Evolutionary conservation across 2,329 filamentous ascomycete species (phyloP), one percentile per base, ranked within the genome.

Genomic region (Monosporascus sp.): DNA sequence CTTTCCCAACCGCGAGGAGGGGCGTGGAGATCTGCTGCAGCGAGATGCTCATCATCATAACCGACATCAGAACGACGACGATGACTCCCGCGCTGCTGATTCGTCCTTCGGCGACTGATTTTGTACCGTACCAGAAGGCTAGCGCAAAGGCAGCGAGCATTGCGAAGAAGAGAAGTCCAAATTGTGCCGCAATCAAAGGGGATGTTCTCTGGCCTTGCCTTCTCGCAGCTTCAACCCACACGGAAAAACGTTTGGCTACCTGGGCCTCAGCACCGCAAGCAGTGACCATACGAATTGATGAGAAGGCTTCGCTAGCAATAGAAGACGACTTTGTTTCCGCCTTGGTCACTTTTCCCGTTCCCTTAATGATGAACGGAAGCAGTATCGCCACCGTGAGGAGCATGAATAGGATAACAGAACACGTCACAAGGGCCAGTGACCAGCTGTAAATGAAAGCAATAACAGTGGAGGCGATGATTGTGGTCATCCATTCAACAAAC

Each of bases 71-170:
- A 0, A 82, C 78, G 22, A 83, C 74, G 25, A 84, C 69, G 49
- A 87, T 75, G 7, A 76, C 78, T 44, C 80, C 75, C 11, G 83
- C 70, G 53, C 70, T 72, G 17, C 71, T 58, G 41, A 85, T 65
- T 18, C 72, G 70, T 1, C 75, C 75, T 14, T 80, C 72, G 2
- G 73, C 56, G 47, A 68, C 76, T 0, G 77, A 74, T 59, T 76
- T 79, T 46, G 78, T 76, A 3, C 83, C 84, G 58, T 79, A 86
- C 82, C 82, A 87, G 56, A 87, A 87, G 7, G 77, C 72, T 22
- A 86, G 70, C 1, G 75, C 78, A 56, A 85, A 84, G 0, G 77
- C 72, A 3, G 70, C 65, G 52, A 77, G 81, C 0, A 80, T 64
- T 3, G 73, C 74, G 49, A 84, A 83, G 66, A 82, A 83, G 17